Conservation (phyloP, 1,284 basidiomycete species). For the Puccinia hordei region DNA sequence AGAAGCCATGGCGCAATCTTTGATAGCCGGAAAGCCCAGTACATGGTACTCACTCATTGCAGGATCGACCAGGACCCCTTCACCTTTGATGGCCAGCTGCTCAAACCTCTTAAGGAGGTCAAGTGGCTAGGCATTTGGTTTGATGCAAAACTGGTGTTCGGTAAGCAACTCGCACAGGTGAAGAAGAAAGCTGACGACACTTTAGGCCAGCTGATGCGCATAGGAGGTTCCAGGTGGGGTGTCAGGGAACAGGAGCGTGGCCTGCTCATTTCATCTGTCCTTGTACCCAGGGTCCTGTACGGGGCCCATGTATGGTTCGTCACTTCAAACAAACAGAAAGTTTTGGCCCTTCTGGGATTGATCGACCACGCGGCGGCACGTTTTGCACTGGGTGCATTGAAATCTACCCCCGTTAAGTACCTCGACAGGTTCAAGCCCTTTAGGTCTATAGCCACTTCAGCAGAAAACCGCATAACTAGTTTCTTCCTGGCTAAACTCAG, state of each 20-base stretch:
- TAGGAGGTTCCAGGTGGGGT: not conserved
- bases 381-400: not conserved
- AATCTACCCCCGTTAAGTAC: constrained; percentile 4
- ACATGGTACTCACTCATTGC: no score
- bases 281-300: constrained; percentile 6
- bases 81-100: not conserved
- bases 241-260: not conserved
- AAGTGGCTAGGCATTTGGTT: no score
- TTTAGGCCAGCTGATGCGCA: not conserved
- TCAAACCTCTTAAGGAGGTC: no score
- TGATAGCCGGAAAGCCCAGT: no score
- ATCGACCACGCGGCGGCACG: not conserved
- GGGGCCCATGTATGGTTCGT: constrained; percentile 14
- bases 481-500: not conserved
- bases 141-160: no score
- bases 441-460: not conserved
- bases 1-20: no score
- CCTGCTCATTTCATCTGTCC: no score
- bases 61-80: no score
- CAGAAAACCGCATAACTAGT: not conserved
- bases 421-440: not conserved
- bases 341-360: not conserved
- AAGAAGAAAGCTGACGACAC: no score
- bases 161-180: no score
- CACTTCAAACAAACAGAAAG: not conserved